Evolutionary conservation across 805 yeast genomes (phyloP), one percentile per base, ranked within the genome.

Genomic region (Nakazawaea wyomingensis): DNA sequence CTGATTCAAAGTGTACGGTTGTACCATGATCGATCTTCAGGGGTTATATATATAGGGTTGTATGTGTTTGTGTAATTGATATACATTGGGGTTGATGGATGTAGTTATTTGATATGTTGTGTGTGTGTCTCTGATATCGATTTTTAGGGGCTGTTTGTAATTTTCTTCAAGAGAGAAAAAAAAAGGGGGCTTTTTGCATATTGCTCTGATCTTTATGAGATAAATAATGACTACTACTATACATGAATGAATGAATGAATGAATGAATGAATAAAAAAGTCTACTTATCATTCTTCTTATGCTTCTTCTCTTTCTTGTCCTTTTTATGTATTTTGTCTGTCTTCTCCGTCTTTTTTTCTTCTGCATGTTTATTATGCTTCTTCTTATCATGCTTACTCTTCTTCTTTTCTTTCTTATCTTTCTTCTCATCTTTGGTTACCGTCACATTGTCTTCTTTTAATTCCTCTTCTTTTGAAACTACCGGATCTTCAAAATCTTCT

Each of bases 401-500:
- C 37, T 48, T 46, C 40, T 48, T 40, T 37, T 45, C 34, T 33
- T 43, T 46, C 42, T 44, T 48, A 20, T 43, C 39, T 13, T 46
- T 48, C 46, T 48, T 36, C 37, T 52, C 47, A 39, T 46, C 43
- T 28, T 44, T 47, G 24, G 35, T 40, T 43, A 48, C 50, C 50
- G 48, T 43, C 41, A 48, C 42, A 32, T 49, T 41, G 46, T 41
- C 48, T 30, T 32, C 37, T 17, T 28, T 16, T 33, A 44, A 41
- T 29, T 13, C 16, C n/a, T 29, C 16, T 2, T 29, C 16, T n/a
- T 29, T n/a, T 10, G 6, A 11, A 13, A n/a, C 41, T 9, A 39
- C 47, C 8, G 30, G 39, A 16, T 44, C 51, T 22, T 52, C 54
- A 34, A 51, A 54, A 14, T 63, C 67, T 19, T 54, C 61, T 11